Conservation (phyloP, 2,329 filamentous ascomycete species). For the Grosmannia penicillata region DNA sequence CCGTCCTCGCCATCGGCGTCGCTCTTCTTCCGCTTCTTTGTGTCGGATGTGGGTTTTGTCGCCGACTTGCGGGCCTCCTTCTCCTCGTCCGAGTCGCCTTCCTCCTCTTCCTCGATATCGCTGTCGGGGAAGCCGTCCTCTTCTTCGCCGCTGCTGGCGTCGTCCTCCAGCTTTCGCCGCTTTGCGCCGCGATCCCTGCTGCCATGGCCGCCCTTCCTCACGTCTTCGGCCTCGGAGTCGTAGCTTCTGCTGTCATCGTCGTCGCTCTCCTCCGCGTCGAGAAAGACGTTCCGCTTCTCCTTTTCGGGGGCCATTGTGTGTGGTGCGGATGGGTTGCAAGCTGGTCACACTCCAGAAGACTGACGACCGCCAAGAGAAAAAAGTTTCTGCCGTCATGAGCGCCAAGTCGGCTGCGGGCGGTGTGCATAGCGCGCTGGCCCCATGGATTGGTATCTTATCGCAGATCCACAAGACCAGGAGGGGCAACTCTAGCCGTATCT, state of each 20-base stretch:
- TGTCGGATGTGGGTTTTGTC: not conserved
- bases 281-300: constrained; percentile 59
- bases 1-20: not conserved
- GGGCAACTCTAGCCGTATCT: no score
- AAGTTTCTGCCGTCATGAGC: constrained; percentile 2
- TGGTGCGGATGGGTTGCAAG: not conserved
- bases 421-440: no score
- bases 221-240: constrained; percentile 50
- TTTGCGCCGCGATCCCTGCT: constrained; percentile 33
- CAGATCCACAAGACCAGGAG: no score
- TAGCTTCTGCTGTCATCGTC: constrained; percentile 45
- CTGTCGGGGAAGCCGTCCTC: constrained; percentile 2
- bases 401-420: no score
- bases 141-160: constrained; percentile 18
- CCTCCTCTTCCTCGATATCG: not conserved
- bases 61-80: not conserved
- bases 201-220: constrained; percentile 44
- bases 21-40: not conserved
- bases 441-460: no score
- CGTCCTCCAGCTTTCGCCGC: constrained; percentile 42
- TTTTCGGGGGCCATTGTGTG: constrained; percentile 49
- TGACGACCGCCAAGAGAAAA: not conserved
- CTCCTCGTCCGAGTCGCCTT: not conserved
- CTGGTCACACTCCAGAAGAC: not conserved
- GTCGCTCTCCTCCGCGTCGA: constrained; percentile 45